Conservation (phyloP, 2,329 filamentous ascomycete genomes). For the Simplicillium sp. region DNA sequence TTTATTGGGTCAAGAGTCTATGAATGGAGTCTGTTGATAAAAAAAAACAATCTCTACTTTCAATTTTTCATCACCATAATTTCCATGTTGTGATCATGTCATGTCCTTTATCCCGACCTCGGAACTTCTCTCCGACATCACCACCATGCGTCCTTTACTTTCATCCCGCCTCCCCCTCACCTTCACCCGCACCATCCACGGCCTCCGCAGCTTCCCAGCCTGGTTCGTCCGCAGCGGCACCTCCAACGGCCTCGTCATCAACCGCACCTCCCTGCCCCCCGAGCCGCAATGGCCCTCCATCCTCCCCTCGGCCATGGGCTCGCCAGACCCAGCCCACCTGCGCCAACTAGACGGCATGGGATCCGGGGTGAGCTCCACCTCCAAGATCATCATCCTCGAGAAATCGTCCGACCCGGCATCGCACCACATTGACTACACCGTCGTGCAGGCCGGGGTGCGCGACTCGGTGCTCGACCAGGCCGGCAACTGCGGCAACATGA, state of each 20-base stretch:
- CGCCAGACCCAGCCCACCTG: constrained; percentile 52
- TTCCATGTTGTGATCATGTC: constrained; percentile 14
- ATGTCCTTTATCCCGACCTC: too few relatives aligned
- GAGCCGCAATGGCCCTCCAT: constrained; percentile 32
- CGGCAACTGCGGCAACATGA: constrained; percentile 72
- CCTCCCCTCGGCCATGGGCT: constrained; percentile 51
- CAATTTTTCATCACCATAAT: too few relatives aligned
- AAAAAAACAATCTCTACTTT: not conserved
- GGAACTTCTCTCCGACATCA: not conserved
- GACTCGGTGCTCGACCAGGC: constrained; percentile 53
- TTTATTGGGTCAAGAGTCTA: too few relatives aligned
- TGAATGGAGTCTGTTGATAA: not conserved
- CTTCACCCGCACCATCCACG: not conserved
- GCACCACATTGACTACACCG: constrained; percentile 58
- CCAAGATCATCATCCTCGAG: constrained; percentile 59
- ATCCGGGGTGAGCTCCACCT: constrained; percentile 57
- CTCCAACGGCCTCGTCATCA: constrained; percentile 53
- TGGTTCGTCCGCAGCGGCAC: constrained; percentile 51
- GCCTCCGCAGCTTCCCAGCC: constrained; percentile 23
- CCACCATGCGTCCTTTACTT: not conserved
- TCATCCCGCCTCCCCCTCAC: not conserved
- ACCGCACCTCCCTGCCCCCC: constrained; percentile 23
- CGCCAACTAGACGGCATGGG: constrained; percentile 67
- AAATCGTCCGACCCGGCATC: constrained; percentile 1
- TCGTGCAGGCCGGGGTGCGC: constrained; percentile 58